These are phyloP conservation scores for Cryptococcus sp. DNA, from an alignment of 1,284 basidiomycete species.

Conservation along the genomic window DNA sequence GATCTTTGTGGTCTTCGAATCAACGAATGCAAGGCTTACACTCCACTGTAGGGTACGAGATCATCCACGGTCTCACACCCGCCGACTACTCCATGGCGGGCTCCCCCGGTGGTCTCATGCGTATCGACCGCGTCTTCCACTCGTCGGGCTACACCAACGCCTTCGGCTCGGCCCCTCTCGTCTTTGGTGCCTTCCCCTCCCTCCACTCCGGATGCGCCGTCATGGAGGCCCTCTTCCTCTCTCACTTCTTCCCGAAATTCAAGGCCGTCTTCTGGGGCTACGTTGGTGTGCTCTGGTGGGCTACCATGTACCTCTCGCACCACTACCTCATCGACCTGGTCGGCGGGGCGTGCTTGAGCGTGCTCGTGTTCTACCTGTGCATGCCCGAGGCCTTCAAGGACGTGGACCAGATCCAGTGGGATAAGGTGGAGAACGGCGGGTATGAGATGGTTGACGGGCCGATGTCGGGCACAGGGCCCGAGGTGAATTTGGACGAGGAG, in stretches of 20 bases:
- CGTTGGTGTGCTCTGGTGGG: slow-evolving; percentile 88
- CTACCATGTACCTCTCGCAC: slow-evolving; percentile 96
- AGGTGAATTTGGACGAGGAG: slow-evolving; percentile 48
- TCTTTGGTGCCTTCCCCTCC: slow-evolving; percentile 95
- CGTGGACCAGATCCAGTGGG: slow-evolving; percentile 55
- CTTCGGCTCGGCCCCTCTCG: slow-evolving; percentile 84
- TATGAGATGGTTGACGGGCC: slow-evolving; percentile 39
- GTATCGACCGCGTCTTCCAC: slow-evolving; percentile 87
- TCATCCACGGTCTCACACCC: slow-evolving; percentile 92
- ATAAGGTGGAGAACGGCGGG: slow-evolving; percentile 18
- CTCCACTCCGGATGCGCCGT: slow-evolving; percentile 89
- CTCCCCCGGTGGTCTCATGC: slow-evolving; percentile 85
- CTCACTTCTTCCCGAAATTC: slow-evolving; percentile 87
- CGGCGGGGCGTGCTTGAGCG: slow-evolving; percentile 85
- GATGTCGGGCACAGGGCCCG: slow-evolving; percentile 8
- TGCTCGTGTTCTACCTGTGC: slow-evolving; percentile 81
- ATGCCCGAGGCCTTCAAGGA: slow-evolving; percentile 75
- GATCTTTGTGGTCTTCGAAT: not conserved
- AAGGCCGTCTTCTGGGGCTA: slow-evolving; percentile 73
- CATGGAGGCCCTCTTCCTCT: slow-evolving; percentile 86
- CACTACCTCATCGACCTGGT: slow-evolving; percentile 98
- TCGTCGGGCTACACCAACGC: slow-evolving; percentile 71
- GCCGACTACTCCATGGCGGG: slow-evolving; percentile 89
- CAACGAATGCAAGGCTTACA: not conserved
- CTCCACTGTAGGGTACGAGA: slow-evolving; percentile 76